Conservation (phyloP, 202 grass and related monocot genomes). For the Brachypodium distachyon region DNA sequence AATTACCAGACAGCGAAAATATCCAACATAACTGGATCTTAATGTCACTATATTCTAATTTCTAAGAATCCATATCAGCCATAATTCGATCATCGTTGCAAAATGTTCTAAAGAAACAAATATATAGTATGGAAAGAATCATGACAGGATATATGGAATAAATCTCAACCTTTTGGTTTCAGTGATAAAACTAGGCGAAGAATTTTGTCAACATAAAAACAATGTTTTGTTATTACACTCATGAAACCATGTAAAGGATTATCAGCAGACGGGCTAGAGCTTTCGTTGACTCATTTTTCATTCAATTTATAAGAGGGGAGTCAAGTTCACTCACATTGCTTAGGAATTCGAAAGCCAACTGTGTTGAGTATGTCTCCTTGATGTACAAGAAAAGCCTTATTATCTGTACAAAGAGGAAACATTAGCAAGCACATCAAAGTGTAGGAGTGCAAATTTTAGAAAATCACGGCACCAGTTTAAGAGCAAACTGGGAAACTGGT, state of each 20-base stretch:
- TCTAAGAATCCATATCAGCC: not conserved
- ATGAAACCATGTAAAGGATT: not conserved
- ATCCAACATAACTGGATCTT: not conserved
- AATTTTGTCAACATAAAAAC: not conserved
- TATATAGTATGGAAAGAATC: not conserved
- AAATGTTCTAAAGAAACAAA: constrained; percentile 22
- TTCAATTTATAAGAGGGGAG: not conserved
- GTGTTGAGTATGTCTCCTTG: constrained; percentile 70
- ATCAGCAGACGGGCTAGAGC: not conserved
- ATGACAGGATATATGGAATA: constrained; percentile 6
- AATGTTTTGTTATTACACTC: too few species aligned
- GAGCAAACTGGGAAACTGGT: too few species aligned
- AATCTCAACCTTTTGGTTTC: not conserved
- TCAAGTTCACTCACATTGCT: constrained; percentile 65
- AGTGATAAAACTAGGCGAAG: not conserved
- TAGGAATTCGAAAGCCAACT: constrained; percentile 88
- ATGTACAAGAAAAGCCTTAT: constrained; percentile 88
- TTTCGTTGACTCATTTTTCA: not conserved
- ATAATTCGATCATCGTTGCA: not conserved
- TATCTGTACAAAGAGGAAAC: constrained; percentile 51
- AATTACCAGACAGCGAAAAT: not conserved
- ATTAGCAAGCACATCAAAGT: constrained; percentile 5
- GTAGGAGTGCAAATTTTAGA: not conserved
- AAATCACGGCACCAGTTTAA: too few species aligned
- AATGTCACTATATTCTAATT: not conserved